Evolutionary conservation across 805 yeast genomes (phyloP).

Genomic region (Yamadazyma olivae): DNA sequence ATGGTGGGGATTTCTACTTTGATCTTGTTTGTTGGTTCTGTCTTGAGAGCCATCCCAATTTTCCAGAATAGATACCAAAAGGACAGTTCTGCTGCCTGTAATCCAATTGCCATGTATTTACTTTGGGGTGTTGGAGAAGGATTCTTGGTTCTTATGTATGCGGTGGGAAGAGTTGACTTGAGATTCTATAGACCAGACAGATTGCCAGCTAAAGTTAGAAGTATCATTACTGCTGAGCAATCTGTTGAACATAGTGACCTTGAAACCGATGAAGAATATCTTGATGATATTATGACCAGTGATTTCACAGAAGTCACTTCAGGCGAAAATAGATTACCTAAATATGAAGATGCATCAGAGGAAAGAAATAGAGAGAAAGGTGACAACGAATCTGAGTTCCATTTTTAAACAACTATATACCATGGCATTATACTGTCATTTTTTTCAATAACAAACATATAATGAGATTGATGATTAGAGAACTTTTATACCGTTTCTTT

Average conservation of each 20-base stretch:
- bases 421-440: background rate
- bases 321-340: constrained; percentile 7
- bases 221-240: constrained; percentile 40
- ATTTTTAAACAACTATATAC: constrained; percentile 13
- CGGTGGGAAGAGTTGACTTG: constrained; percentile 65
- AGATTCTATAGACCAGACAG: constrained; percentile 77
- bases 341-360: constrained; percentile 13
- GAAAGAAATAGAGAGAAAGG: constrained; percentile 14
- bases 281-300: constrained; percentile 7
- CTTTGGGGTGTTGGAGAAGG: constrained; percentile 67
- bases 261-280: constrained; percentile 10
- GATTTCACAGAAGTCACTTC: constrained; percentile 11
- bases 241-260: constrained; percentile 13
- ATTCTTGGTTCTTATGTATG: constrained; percentile 49
- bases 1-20: constrained; percentile 46
- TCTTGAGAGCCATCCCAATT: constrained; percentile 48
- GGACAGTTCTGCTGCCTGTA: constrained; percentile 23
- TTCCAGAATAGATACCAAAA: constrained; percentile 26
- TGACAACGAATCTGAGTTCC: constrained; percentile 22
- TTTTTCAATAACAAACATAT: too few species aligned
- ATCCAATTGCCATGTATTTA: constrained; percentile 61
- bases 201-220: constrained; percentile 35
- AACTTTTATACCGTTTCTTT: background rate
- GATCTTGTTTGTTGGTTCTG: constrained; percentile 48
- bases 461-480: too few species aligned